Base-by-base conservation (phyloP, 1,284 basidiomycete genomes). In the Trichosporon sp. region DNA sequence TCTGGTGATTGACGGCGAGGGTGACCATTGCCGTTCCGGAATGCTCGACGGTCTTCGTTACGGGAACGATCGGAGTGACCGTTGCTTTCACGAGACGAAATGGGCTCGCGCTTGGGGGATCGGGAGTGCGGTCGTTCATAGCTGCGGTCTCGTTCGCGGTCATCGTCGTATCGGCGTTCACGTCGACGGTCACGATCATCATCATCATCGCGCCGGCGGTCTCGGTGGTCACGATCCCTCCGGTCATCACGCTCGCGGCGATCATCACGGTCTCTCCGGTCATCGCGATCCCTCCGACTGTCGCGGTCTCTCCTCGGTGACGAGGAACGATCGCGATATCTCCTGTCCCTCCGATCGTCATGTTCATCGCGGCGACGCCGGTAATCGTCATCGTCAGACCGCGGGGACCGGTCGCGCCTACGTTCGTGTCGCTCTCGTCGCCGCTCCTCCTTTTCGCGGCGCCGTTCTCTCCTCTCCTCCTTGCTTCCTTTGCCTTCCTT, bases 401-500 rank as follows among this genome's bases (percentile, higher is more conserved):
- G n/a, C 31, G 59, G 44, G 2, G 60, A 59, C 23, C 46, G 19
- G 58, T 59, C 64, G n/a, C 37, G 40, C 10, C 62, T 58, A 19
- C 57, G 57, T 32, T 66, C 62, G 60, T 63, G 65, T 1, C 68
- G 40, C 19, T 65, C 62, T 16, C 63, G 27, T 67, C 65, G 37
- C 31, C 58, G 57, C 52, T 70, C 66, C 61, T 76, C 79, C 71
- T 85, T 87, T 71, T 87, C 84, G 71, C 85, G 87, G 65, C 84
- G 81, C 49, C 83, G 80, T 67, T 83, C 87, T 70, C 83, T 84
- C 66, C 85, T 82, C 73, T 85, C 85, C 69, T 86, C 84, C 65
- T 85, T 85, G 25, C 68, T 67, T 69, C 86, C 84, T 61, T 82
- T 82, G 70, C 87, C 88, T 70, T 86, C 84, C 69, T 88, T 86